Evolutionary conservation across 2,329 filamentous ascomycete species (phyloP).

Genomic region (Cladorrhinum sp.): DNA sequence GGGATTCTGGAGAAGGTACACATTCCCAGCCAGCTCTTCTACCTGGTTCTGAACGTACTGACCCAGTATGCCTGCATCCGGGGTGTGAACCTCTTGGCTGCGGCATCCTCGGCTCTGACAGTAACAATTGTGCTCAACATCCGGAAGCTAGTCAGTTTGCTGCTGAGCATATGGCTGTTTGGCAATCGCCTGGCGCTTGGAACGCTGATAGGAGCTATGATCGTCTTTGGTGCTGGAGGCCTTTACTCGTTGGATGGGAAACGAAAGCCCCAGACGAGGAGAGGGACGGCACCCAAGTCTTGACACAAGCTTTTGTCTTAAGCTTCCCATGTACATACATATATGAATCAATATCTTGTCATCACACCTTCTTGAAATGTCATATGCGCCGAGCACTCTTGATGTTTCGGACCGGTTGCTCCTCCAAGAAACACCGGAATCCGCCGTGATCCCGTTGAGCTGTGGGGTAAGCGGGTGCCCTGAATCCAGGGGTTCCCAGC

Average conservation of each 20-base stretch:
- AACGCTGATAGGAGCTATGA: constrained; percentile 73
- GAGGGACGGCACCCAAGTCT: constrained; percentile 24
- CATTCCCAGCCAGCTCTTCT: constrained; percentile 68
- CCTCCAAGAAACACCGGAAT: neutral
- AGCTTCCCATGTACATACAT: constrained; percentile 10
- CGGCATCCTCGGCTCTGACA: constrained; percentile 83
- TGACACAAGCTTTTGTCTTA: constrained; percentile 8
- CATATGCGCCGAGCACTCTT: neutral
- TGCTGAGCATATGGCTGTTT: constrained; percentile 92
- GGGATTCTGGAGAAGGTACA: constrained; percentile 38
- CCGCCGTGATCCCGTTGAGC: constrained; percentile 3
- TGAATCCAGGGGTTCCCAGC: constrained; percentile 14
- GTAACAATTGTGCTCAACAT: constrained; percentile 97
- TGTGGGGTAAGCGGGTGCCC: neutral
- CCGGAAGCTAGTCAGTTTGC: constrained; percentile 84
- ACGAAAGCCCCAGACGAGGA: constrained; percentile 33
- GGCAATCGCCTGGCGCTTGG: constrained; percentile 75
- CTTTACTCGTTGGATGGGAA: constrained; percentile 75
- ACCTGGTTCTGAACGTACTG: constrained; percentile 71
- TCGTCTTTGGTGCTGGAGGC: constrained; percentile 90
- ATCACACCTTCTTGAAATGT: neutral
- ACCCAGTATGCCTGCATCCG: constrained; percentile 95
- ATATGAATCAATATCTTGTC: neutral
- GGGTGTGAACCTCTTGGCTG: constrained; percentile 90
- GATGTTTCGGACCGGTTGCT: constrained; percentile 15